phyloP scores from a whole-genome alignment of 2,329 filamentous ascomycete genomes.

The Beauveria sp. region DNA sequence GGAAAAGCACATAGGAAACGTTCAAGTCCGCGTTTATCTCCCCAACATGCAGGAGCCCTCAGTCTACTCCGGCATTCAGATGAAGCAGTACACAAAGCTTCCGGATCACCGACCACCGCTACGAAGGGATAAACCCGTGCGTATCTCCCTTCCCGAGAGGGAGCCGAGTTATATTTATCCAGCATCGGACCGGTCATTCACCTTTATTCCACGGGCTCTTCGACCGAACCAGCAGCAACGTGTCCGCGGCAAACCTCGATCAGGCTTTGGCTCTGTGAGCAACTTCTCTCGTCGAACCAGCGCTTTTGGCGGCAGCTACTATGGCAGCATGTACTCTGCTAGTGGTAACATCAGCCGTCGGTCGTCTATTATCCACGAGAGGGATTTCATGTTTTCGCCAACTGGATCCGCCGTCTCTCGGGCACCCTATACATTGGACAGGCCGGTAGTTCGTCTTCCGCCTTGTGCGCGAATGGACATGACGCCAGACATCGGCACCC shows the following conservation, averaged over 20 bases:
- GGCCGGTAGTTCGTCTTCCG: constrained; percentile 78
- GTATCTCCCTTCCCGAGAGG: constrained; percentile 78
- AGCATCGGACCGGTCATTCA: constrained; percentile 83
- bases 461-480: constrained; percentile 41
- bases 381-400: constrained; percentile 73
- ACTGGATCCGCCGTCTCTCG: constrained; percentile 71
- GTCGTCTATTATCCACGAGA: constrained; percentile 63
- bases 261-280: constrained; percentile 60
- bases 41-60: constrained; percentile 66
- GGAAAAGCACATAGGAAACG: constrained; percentile 75
- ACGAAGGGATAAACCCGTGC: constrained; percentile 90
- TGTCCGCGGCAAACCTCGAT: constrained; percentile 62
- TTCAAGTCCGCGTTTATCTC: constrained; percentile 74
- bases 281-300: constrained; percentile 75
- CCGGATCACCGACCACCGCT: constrained; percentile 92
- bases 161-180: constrained; percentile 86
- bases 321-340: constrained; percentile 75
- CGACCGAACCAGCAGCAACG: constrained; percentile 88
- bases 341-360: constrained; percentile 83
- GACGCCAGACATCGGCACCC: background rate
- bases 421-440: constrained; percentile 50
- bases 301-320: constrained; percentile 58
- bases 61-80: constrained; percentile 65
- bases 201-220: constrained; percentile 92
- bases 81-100: constrained; percentile 88